Evolutionary conservation across 495 filamentous ascomycete genomes (phyloP).

Genomic region (Letharia lupina): DNA sequence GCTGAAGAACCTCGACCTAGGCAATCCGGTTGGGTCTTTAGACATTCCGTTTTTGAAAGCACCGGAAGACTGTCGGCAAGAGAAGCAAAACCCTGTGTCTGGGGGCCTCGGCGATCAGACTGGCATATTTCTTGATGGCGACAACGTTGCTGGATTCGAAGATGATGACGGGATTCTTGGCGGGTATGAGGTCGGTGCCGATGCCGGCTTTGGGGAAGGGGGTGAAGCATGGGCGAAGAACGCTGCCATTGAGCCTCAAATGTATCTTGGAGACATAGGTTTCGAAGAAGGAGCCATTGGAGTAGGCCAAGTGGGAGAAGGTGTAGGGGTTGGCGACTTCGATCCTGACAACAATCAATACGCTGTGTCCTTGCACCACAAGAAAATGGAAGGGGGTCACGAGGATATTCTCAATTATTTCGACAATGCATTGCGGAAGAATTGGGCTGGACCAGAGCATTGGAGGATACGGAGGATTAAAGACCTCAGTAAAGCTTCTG

Average conservation of each 20-base stretch:
- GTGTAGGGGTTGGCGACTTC: slow-evolving; percentile 53
- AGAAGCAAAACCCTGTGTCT: slow-evolving; percentile 44
- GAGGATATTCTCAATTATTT: slow-evolving; percentile 97
- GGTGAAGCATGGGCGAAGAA: slow-evolving; percentile 58
- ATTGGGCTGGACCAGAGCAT: slow-evolving; percentile 98
- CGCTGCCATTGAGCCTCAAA: slow-evolving; percentile 53
- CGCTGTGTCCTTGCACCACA: slow-evolving; percentile 61
- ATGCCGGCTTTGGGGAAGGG: slow-evolving; percentile 66
- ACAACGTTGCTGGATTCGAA: slow-evolving; percentile 73
- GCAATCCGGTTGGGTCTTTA: slow-evolving; percentile 70
- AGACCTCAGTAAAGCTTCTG: slow-evolving; percentile 57
- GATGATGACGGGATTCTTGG: slow-evolving; percentile 58
- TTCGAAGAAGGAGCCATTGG: slow-evolving; percentile 29
- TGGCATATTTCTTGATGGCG: slow-evolving; percentile 74
- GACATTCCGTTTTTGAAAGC: slow-evolving; percentile 90
- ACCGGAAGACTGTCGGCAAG: slow-evolving; percentile 73
- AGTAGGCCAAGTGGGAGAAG: slow-evolving; percentile 45
- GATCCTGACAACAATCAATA: slow-evolving; percentile 54
- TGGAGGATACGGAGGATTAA: slow-evolving; percentile 96
- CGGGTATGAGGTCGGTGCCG: slow-evolving; percentile 62
- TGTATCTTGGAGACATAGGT: slow-evolving; percentile 38
- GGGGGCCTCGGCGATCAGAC: slow-evolving; percentile 56
- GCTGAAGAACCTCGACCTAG: slow-evolving; percentile 83
- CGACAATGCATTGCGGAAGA: slow-evolving; percentile 87
- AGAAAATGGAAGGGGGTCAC: slow-evolving; percentile 52